Evolutionary conservation across 495 filamentous ascomycete species (phyloP).

Genomic region (Astrocystis sublimbata): DNA sequence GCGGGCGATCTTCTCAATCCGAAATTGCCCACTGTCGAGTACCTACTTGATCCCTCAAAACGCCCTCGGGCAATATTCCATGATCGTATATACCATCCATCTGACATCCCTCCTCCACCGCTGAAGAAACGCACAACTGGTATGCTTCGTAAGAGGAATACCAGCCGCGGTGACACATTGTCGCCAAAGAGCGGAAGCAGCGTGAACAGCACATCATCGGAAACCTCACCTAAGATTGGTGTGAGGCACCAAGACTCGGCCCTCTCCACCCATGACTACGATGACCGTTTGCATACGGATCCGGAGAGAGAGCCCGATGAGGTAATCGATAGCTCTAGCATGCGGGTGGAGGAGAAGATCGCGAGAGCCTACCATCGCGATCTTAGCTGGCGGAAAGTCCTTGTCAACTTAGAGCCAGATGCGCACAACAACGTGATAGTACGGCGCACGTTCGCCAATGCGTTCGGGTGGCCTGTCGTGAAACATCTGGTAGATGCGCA

Average conservation of each 20-base stretch:
- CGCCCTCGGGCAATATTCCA: slow-evolving; percentile 96
- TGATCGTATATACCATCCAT: slow-evolving; percentile 89
- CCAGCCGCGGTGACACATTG: slow-evolving; percentile 5
- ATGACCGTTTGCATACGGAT: slow-evolving; percentile 38
- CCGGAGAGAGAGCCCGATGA: slow-evolving; percentile 43
- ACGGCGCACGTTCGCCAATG: slow-evolving; percentile 92
- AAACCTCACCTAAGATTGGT: slow-evolving; percentile 11
- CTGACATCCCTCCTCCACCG: slow-evolving; percentile 85
- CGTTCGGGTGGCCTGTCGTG: slow-evolving; percentile 95
- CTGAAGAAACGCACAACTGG: slow-evolving; percentile 57
- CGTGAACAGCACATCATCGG: slow-evolving; percentile 2
- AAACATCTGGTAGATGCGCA: slow-evolving; percentile 93
- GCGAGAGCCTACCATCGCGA: slow-evolving; percentile 89
- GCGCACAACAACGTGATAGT: slow-evolving; percentile 99
- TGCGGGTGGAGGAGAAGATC: slow-evolving; percentile 97
- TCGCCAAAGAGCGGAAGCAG: slow-evolving; percentile 37
- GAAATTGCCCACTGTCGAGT: slow-evolving; percentile 76
- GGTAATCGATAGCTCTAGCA: slow-evolving; percentile 55
- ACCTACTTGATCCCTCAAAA: slow-evolving; percentile 75
- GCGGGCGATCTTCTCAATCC: slow-evolving; percentile 91
- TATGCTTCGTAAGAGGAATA: slow-evolving; percentile 33
- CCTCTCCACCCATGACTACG: slow-evolving; percentile 41
- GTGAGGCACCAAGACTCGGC: slow-evolving; percentile 31
- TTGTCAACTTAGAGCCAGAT: slow-evolving; percentile 93
- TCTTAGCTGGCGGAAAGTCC: slow-evolving; percentile 92